These are phyloP conservation scores for Mallotus repandus DNA, from an alignment of 441 rosid genomes.

Conservation along the genomic window DNA sequence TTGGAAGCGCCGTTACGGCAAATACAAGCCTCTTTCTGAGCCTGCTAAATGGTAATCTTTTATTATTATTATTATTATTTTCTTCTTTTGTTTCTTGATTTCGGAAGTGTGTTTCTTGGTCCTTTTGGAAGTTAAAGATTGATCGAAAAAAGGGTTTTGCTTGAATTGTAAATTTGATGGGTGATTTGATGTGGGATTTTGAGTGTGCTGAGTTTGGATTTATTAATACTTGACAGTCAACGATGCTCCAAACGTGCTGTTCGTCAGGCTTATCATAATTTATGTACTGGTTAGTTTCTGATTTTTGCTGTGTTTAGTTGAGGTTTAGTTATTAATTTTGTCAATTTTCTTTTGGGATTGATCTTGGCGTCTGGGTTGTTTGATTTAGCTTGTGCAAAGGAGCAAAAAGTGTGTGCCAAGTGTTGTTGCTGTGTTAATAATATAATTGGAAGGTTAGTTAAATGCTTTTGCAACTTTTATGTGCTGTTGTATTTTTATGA, in stretches of 20 bases:
- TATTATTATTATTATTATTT: background rate
- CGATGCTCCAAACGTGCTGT: slow-evolving; percentile 74
- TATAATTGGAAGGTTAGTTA: slow-evolving; percentile 65
- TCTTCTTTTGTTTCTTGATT: background rate
- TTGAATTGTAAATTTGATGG: background rate
- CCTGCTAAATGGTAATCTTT: slow-evolving; percentile 72
- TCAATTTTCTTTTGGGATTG: background rate
- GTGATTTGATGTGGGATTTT: background rate
- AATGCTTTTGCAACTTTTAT: background rate
- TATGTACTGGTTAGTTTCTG: slow-evolving; percentile 65
- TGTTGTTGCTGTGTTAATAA: slow-evolving; percentile 55
- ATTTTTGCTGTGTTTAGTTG: background rate
- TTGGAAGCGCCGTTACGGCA: slow-evolving; percentile 92
- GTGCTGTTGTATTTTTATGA: background rate
- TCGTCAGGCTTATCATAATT: slow-evolving; percentile 90
- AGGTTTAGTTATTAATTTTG: background rate
- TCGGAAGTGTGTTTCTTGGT: background rate
- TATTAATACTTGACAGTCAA: slow-evolving; percentile 45
- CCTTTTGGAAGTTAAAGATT: background rate
- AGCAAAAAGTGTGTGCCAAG: slow-evolving; percentile 82
- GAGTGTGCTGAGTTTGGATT: background rate
- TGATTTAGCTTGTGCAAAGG: slow-evolving; percentile 83
- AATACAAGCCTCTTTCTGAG: slow-evolving; percentile 72
- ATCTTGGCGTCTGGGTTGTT: slow-evolving; percentile 11
- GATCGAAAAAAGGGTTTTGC: background rate